phyloP scores from a whole-genome alignment of 2,329 filamentous ascomycete genomes.

The Scedosporium boydii region DNA sequence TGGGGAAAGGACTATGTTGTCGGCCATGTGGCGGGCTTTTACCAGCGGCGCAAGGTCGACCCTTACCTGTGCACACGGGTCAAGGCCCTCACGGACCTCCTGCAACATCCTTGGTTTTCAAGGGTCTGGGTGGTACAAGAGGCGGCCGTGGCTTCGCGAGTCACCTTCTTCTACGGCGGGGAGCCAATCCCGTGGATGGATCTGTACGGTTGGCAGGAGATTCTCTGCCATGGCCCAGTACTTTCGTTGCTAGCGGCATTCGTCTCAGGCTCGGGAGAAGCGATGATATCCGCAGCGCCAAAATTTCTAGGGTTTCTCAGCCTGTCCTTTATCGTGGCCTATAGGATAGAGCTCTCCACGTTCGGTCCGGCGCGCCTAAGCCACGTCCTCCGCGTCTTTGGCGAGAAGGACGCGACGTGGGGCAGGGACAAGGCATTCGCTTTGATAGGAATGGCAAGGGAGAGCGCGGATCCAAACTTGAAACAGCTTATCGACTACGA shows the following conservation, averaged over 20 bases:
- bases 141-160: neutral
- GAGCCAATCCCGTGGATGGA: neutral
- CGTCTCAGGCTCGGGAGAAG: neutral
- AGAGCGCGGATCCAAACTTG: neutral
- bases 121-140: neutral
- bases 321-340: neutral
- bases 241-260: neutral
- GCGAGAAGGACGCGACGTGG: neutral
- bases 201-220: neutral
- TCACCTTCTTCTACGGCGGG: neutral
- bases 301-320: neutral
- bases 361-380: neutral
- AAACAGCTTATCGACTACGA: neutral
- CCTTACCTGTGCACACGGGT: neutral
- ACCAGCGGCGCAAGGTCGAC: neutral
- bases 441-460: neutral
- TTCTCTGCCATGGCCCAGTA: neutral
- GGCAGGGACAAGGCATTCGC: neutral
- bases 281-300: neutral
- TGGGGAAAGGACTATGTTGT: neutral
- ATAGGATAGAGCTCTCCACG: neutral
- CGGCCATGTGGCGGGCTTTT: neutral
- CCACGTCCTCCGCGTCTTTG: neutral
- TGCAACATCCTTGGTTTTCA: neutral
- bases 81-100: neutral